Evolutionary conservation across 2,329 filamentous ascomycete genomes (phyloP), one percentile per base, ranked within the genome.

Genomic region (Didymella glomerata): DNA sequence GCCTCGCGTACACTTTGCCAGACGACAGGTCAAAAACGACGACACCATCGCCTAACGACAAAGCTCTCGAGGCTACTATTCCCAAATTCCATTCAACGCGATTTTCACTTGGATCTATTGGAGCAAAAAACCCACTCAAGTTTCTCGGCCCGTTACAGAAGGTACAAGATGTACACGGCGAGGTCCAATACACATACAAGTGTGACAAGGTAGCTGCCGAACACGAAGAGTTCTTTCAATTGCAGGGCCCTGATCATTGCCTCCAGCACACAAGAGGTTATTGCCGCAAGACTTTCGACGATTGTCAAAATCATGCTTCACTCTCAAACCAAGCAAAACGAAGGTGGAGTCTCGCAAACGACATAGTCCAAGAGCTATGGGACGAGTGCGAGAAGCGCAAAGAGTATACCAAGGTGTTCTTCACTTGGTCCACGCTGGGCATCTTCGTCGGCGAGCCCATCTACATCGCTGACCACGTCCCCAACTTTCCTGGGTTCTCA

Each of bases 71-170:
- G 22, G 16, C 27, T 8, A 14, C 10, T 13, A 14, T 49, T 4
- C 40, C 53, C 14, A 63, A 57, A 30, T 54, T 59, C 2, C 51
- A 64, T 42, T 60, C 60, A 14, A 69, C 67, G 8, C 63, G 62
- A 18, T 67, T 69, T 46, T 68, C 66, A 2, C 51, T 69, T 11
- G 67, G 67, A 4, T 66, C 62, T 4, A 62, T 63, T 10, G 67
- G 63, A 11, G 60, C 64, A 13, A 56, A 47, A 38, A 59, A 69
- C 40, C 66, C 66, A 14, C 60, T 54, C 18, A 69, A 69, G 42
- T 69, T 69, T 50, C 65, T 69, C 24, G 67, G 67, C 3, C 66
- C 67, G 9, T 38, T 69, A n/a, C 60, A 64, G 4, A 54, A 64
- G 16, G 65, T 67, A 48, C 45, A 57, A 32, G 53, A 64, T 9